phyloP scores from a whole-genome alignment of 2,329 filamentous ascomycete species.

The Alternaria sp. region DNA sequence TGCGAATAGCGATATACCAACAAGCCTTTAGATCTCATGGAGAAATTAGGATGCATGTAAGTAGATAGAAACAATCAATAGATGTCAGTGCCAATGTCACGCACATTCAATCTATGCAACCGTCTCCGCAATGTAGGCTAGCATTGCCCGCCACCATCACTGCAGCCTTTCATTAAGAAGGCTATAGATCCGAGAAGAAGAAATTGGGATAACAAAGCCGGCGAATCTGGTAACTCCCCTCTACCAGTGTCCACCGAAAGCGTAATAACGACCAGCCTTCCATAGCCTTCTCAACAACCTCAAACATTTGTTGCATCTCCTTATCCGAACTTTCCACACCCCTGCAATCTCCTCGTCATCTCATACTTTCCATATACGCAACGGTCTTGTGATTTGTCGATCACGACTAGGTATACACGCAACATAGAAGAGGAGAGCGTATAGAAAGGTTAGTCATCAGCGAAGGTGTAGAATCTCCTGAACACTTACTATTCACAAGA shows the following conservation, averaged over 20 bases:
- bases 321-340: neutral
- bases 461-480: neutral
- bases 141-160: neutral
- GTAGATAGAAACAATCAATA: neutral
- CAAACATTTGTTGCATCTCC: neutral
- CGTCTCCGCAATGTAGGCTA: neutral
- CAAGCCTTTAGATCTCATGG: neutral
- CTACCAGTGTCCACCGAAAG: neutral
- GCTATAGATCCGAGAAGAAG: neutral
- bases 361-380: neutral
- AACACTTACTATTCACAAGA: neutral
- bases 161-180: neutral
- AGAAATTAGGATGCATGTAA: neutral
- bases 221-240: neutral
- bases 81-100: neutral
- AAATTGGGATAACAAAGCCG: neutral
- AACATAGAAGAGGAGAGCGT: neutral
- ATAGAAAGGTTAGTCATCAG: neutral
- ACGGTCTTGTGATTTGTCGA: neutral
- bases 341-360: neutral
- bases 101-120: neutral
- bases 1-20: constrained; percentile 1
- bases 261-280: neutral
- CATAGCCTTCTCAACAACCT: neutral
- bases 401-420: neutral